Evolutionary conservation across 345 rosid genomes (phyloP).

Genomic region (Eucalyptus marginata): DNA sequence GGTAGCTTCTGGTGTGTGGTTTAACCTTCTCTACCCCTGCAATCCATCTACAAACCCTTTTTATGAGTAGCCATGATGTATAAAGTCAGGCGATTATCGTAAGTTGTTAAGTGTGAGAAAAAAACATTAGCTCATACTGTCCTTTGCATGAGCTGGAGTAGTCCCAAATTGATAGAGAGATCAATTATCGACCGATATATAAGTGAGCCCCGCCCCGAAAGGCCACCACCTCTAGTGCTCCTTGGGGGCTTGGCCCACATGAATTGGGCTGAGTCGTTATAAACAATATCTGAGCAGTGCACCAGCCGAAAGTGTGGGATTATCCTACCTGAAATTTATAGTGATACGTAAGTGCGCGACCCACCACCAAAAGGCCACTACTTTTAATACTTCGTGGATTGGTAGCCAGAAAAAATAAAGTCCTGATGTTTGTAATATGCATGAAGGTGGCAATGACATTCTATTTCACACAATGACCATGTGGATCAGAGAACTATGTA

Average conservation of each 20-base stretch:
- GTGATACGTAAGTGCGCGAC: fast-evolving
- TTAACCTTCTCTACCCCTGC: not conserved
- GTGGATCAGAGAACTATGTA: not conserved
- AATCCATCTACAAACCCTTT: not conserved
- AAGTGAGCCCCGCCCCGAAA: not conserved
- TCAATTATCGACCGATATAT: not conserved
- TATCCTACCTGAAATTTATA: not conserved
- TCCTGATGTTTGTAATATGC: not conserved
- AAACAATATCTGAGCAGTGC: not conserved
- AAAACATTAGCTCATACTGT: not conserved
- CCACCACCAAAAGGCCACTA: not conserved
- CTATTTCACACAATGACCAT: not conserved
- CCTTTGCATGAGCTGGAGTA: not conserved
- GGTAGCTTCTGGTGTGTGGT: not conserved
- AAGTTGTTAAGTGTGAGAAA: not conserved
- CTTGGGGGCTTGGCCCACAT: not conserved
- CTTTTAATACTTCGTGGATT: not conserved
- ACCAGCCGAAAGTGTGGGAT: not conserved
- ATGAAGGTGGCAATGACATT: not conserved
- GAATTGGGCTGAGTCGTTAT: not conserved
- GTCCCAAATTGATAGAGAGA: not conserved
- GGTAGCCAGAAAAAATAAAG: not conserved
- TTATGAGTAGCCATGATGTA: not conserved
- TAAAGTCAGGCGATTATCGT: not conserved
- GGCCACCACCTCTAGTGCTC: not conserved